Evolutionary conservation across 495 filamentous ascomycete species (phyloP).

Genomic region (Penicillium pulvis): DNA sequence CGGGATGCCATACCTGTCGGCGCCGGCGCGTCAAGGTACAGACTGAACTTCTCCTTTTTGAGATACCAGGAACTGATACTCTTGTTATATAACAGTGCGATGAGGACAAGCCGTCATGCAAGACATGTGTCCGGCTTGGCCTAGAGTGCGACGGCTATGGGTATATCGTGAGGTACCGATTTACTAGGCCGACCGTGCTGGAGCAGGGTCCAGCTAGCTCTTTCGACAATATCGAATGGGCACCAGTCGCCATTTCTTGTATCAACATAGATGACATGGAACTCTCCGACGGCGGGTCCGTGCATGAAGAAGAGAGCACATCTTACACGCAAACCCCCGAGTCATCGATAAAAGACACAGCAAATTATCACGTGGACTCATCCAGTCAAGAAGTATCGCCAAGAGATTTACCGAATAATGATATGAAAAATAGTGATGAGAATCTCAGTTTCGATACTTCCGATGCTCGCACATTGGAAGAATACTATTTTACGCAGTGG

Average conservation of each 20-base stretch:
- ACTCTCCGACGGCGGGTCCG: not conserved
- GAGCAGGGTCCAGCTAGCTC: not conserved
- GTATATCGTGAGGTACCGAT: not conserved
- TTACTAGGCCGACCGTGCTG: not conserved
- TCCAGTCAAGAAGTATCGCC: not conserved
- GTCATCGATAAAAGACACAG: not conserved
- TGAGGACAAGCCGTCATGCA: not conserved
- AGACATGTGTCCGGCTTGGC: not conserved
- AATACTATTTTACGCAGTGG: not conserved
- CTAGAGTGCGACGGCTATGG: not conserved
- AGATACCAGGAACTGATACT: not conserved
- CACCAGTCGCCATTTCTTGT: not conserved
- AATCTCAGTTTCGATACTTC: not conserved
- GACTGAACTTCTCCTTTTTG: not conserved
- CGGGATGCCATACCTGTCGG: constrained; percentile 1
- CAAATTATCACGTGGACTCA: not conserved
- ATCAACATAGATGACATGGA: not conserved
- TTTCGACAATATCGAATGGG: not conserved
- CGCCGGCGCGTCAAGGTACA: not conserved
- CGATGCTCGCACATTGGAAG: not conserved
- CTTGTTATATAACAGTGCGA: not conserved
- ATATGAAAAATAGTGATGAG: not conserved
- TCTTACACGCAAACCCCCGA: not conserved
- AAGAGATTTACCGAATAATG: not conserved
- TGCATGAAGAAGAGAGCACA: not conserved